Evolutionary conservation across 805 yeast species (phyloP).

Genomic region (Yueomyces sinensis): DNA sequence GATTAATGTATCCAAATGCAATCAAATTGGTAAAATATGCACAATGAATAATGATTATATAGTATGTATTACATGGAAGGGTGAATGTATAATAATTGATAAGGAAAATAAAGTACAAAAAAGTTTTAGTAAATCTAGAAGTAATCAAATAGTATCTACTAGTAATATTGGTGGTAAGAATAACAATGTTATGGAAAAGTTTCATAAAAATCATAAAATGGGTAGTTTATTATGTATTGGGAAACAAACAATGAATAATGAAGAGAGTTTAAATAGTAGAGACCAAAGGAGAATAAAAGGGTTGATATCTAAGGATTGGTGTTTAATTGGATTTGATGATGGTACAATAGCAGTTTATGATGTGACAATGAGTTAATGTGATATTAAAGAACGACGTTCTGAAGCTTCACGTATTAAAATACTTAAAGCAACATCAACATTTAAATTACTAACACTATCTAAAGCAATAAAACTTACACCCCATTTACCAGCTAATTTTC

Average conservation of each 20-base stretch:
- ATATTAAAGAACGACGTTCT: conserved; percentile 30
- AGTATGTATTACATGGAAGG: conserved; percentile 1
- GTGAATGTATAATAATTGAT: conserved; percentile 1
- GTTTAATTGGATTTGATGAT: conserved; percentile 21
- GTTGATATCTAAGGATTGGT: conserved; percentile 13
- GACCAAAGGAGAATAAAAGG: conserved; percentile 8
- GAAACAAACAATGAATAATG: not conserved
- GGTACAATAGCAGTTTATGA: conserved; percentile 13
- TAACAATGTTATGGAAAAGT: not conserved
- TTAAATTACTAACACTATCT: conserved; percentile 37
- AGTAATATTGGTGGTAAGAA: not conserved
- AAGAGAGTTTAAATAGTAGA: conserved; percentile 1
- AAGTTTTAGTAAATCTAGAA: not conserved
- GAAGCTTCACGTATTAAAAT: conserved; percentile 46
- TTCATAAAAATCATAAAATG: not conserved
- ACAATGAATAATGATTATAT: no score
- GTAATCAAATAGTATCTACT: not conserved
- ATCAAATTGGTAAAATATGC: no score
- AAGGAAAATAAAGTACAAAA: not conserved
- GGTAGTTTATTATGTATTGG: not conserved
- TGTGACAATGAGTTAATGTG: no score
- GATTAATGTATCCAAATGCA: no score
- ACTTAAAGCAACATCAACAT: conserved; percentile 45
- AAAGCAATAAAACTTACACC: conserved; percentile 49
- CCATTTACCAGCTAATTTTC: conserved; percentile 45